A percentile compares a stretch with the other conserved stretches of the same genome.
Conservation (phyloP, 2,329 filamentous ascomycete species). For the Samsoniella hepiali region DNA sequence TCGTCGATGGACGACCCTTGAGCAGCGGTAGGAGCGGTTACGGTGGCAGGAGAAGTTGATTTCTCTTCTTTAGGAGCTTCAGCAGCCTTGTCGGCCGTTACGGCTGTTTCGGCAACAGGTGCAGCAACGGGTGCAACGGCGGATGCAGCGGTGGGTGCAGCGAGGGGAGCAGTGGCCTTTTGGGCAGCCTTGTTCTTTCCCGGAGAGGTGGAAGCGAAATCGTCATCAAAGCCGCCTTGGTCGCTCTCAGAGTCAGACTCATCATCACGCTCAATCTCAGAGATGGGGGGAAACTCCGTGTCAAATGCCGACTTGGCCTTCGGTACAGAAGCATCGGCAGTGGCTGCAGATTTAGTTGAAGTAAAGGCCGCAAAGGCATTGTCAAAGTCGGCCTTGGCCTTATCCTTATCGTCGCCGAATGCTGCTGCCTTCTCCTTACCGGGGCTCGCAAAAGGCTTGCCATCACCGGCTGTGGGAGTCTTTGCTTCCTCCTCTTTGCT, state of each 20-base stretch:
- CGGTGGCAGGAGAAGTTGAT: slow-evolving; percentile 32
- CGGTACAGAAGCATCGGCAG: slow-evolving; percentile 37
- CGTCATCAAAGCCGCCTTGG: slow-evolving; percentile 84
- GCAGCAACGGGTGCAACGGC: too few species aligned
- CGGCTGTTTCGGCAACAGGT: too few species aligned
- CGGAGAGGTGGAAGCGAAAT: slow-evolving; percentile 70
- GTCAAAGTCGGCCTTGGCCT: slow-evolving; percentile 79
- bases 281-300: slow-evolving; percentile 88
- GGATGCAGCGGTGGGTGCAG: not conserved
- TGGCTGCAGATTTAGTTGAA: slow-evolving; percentile 47
- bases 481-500: slow-evolving; percentile 18
- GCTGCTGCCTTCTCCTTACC: slow-evolving; percentile 30
- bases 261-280: slow-evolving; percentile 73
- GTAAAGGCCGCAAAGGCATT: slow-evolving; percentile 77
- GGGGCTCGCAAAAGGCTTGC: slow-evolving; percentile 18
- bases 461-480: not conserved
- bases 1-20: slow-evolving; percentile 36
- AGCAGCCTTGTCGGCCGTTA: slow-evolving; percentile 17
- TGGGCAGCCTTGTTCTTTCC: slow-evolving; percentile 30
- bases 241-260: slow-evolving; percentile 81
- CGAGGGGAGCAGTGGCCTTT: slow-evolving; percentile 17
- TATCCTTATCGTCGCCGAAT: slow-evolving; percentile 54
- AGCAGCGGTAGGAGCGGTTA: slow-evolving; percentile 25
- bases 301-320: slow-evolving; percentile 55
- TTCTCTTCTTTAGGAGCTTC: slow-evolving; percentile 31